Base-by-base conservation (phyloP, 192 early-diverging fungal genomes). In the Gorgonomyces haynaldii region DNA sequence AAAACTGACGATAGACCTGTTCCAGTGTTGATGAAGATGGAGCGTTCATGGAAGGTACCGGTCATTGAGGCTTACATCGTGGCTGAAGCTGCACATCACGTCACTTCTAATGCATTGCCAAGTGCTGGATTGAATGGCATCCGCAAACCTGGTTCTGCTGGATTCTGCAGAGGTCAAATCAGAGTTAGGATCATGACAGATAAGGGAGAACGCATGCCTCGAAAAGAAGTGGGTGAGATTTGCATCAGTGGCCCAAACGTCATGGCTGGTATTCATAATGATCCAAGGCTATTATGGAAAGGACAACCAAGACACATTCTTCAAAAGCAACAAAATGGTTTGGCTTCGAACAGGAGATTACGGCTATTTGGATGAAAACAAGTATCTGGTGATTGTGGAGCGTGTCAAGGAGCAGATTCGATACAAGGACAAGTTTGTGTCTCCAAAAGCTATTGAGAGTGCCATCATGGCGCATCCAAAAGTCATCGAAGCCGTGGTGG, bases 171-270 rank as follows among this genome's bases (percentile, higher is more conserved):
- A n/a, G 51, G 56, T 25, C 79, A 76, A 8, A 80, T 81, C 54
- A 85, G 85, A 43, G 83, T 88, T 12, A 78, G 84, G 52, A 60
- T 88, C 5, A 57, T 62, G 2, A 83, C 87, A 19, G 56, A 86
- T 20, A 60, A 78, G 37, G 79, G 78, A 23, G 53, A 69, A 22
- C 56, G 57, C 13, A 52, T 70, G 3, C 21, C 36, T 7, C n/a
- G 17, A 7, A 28, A 42, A 12, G 55, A 48, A 12, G 54, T 69
- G 19, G 89, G 88, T 26, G 89, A 93, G 54, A 79, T 93, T 9
- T 93, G 89, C 60, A 67, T 93, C 31, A 74, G 78, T 27, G 89
- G 89, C 3, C 56, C 65, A 25, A 90, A 88, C 54, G 81, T 90
- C n/a, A 88, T 85, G 20, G 58, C 64, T 12, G 64, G 62, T 64